Percentiles rank a stretch among this genome's conserved stretches.
Conservation (phyloP, 768 basidiomycete genomes). For the Fomitopsis serialis region DNA sequence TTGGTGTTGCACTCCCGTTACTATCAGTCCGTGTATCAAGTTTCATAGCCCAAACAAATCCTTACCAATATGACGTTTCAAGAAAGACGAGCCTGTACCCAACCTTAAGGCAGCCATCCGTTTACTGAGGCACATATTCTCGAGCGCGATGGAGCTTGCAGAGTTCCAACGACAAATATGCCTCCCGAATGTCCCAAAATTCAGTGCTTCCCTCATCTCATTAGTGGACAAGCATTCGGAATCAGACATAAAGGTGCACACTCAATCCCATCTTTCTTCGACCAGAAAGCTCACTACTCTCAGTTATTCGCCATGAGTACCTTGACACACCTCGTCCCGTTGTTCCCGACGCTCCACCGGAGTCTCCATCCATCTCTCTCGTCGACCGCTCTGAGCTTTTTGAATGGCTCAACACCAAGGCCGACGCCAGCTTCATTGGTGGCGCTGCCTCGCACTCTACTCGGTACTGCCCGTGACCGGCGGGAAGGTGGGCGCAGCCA, state of each 20-base stretch:
- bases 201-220: constrained; percentile 50
- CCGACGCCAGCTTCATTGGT: constrained; percentile 36
- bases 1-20: constrained; percentile 55
- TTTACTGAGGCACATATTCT: constrained; percentile 58
- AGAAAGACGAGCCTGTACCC: constrained; percentile 68
- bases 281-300: constrained; percentile 1
- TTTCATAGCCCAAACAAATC: not conserved
- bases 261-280: not conserved
- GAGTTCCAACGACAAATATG: constrained; percentile 82
- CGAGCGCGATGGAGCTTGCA: constrained; percentile 48
- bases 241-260: constrained; percentile 48
- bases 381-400: constrained; percentile 45
- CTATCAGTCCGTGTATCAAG: constrained; percentile 56
- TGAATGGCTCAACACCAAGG: constrained; percentile 48
- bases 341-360: constrained; percentile 67
- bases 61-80: constrained; percentile 6
- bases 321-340: constrained; percentile 48
- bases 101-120: constrained; percentile 59
- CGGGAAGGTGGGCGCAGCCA: constrained; percentile 72
- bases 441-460: constrained; percentile 52
- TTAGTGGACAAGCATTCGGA: constrained; percentile 49
- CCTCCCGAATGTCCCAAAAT: constrained; percentile 67
- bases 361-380: constrained; percentile 48
- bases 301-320: constrained; percentile 38
- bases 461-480: constrained; percentile 63